Percentiles rank a stretch among this genome's conserved stretches.
These are phyloP conservation scores for Cymbopogon flexuosus DNA, from an alignment of 202 grass and related monocot genomes.

Conservation along the genomic window DNA sequence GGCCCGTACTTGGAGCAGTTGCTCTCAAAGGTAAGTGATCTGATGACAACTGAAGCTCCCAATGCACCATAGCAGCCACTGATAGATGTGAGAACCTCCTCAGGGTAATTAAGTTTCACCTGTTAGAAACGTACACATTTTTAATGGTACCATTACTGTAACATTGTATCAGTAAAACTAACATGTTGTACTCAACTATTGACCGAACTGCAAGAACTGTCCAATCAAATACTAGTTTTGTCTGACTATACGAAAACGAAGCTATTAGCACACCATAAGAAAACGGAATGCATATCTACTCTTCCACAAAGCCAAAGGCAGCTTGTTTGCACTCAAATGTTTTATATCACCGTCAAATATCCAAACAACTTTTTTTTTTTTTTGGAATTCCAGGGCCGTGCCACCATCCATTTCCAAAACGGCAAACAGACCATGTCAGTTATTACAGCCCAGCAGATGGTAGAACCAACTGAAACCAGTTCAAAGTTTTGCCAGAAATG, in stretches of 20 bases:
- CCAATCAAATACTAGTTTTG: background rate
- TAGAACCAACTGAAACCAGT: too few relatives aligned
- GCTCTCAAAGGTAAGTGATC: conserved; percentile 50
- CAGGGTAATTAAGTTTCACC: conserved; percentile 56
- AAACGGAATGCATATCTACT: background rate
- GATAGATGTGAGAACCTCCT: conserved; percentile 52
- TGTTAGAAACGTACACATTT: conserved; percentile 12
- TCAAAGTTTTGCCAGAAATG: too few relatives aligned
- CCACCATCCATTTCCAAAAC: too few relatives aligned
- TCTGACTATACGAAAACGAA: background rate
- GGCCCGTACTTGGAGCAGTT: conserved; percentile 58
- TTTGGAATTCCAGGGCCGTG: too few relatives aligned
- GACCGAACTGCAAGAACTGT: background rate
- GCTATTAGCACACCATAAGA: background rate
- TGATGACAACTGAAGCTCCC: conserved; percentile 32
- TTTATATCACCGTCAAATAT: background rate
- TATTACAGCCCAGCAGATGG: too few relatives aligned
- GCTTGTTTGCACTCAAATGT: background rate
- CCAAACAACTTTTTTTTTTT: background rate
- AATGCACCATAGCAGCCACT: conserved; percentile 49
- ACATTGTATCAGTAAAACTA: background rate
- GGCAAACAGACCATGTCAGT: too few relatives aligned
- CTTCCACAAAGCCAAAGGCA: background rate
- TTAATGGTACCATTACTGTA: background rate
- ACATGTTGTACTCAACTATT: background rate